Evolutionary conservation across 75 land plant genomes (phyloP).

Genomic region (Chamaecyparis obtusa): DNA sequence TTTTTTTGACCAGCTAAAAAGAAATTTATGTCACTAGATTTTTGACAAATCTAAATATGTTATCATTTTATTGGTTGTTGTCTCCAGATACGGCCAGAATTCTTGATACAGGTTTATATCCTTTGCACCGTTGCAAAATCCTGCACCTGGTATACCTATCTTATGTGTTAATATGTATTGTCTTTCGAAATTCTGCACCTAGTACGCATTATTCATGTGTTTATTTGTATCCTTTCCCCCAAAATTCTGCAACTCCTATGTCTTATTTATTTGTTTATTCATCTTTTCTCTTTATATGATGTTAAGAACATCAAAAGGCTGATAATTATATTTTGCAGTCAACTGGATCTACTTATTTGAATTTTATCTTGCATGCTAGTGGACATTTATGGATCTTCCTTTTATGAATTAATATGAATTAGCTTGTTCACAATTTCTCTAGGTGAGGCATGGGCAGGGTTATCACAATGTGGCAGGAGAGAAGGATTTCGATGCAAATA

Average conservation of each 20-base stretch:
- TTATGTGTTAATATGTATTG: neutral
- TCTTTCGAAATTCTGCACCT: neutral
- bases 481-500: constrained; percentile 51
- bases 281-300: neutral
- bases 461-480: constrained; percentile 94
- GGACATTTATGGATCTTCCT: neutral
- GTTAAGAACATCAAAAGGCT: neutral
- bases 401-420: neutral
- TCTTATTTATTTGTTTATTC: neutral
- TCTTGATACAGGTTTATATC: constrained; percentile 45
- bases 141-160: constrained; percentile 55
- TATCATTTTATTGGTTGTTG: neutral
- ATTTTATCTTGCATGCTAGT: neutral
- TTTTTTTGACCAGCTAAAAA: neutral
- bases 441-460: constrained; percentile 96
- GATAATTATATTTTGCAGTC: neutral
- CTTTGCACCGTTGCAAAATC: constrained; percentile 68
- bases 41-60: neutral
- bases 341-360: neutral
- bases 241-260: neutral
- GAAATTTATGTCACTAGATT: neutral
- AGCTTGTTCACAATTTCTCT: neutral
- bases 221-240: neutral
- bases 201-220: neutral
- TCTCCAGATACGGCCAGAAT: constrained; percentile 36